Conservation (phyloP, 2,329 filamentous ascomycete genomes). For the Phyllosticta ampelicida region DNA sequence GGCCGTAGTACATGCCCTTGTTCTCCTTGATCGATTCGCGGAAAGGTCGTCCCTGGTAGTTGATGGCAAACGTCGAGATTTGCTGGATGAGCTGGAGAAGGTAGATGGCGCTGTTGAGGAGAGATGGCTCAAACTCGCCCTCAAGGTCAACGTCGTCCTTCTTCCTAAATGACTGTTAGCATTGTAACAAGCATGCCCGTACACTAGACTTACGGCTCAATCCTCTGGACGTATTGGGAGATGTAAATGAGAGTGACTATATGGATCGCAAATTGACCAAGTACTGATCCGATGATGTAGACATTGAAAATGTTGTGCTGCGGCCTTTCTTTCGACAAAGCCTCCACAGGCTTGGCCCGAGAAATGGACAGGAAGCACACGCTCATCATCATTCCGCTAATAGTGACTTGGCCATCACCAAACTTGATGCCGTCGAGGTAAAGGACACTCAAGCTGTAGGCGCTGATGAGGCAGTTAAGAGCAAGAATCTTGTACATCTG, state of each 20-base stretch:
- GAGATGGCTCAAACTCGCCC: conserved; percentile 83
- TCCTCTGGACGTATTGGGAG: conserved; percentile 72
- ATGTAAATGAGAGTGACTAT: conserved; percentile 92
- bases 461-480: conserved; percentile 93
- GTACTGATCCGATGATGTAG: conserved; percentile 95
- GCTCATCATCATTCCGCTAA: conserved; percentile 99
- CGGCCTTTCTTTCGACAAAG: conserved; percentile 88
- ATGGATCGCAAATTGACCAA: conserved; percentile 94
- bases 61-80: conserved; percentile 97
- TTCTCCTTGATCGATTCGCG: conserved; percentile 93
- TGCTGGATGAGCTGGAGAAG: conserved; percentile 97
- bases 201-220: conserved; percentile 61
- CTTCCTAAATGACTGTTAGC: conserved; percentile 33
- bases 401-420: conserved; percentile 94
- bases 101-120: conserved; percentile 95
- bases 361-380: conserved; percentile 98
- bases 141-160: conserved; percentile 70
- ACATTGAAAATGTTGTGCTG: conserved; percentile 99
- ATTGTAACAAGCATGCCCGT: conserved; percentile 36
- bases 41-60: conserved; percentile 98
- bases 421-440: conserved; percentile 99
- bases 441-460: conserved; percentile 90
- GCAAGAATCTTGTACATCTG: conserved; percentile 99
- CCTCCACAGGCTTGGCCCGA: conserved; percentile 91
- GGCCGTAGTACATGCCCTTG: conserved; percentile 95